Percentiles rank a stretch among this genome's conserved stretches.
Conservation (phyloP, 2,329 filamentous ascomycete species). For the Ophiostoma angusticollis region DNA sequence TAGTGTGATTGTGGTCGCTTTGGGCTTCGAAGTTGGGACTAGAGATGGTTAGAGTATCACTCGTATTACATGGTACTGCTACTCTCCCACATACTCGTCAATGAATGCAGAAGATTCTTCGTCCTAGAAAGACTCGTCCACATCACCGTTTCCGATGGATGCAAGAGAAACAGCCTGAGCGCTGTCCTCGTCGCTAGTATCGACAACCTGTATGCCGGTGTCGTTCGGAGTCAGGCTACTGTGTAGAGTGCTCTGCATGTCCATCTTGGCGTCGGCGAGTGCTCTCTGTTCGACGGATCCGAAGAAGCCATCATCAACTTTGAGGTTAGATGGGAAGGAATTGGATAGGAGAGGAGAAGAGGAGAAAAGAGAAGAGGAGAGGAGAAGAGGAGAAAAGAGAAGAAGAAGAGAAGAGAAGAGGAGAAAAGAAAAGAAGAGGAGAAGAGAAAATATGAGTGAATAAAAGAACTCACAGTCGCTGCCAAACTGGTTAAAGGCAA, state of each 20-base stretch:
- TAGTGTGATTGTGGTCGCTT: too few relatives aligned
- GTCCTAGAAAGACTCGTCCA: constrained; percentile 3
- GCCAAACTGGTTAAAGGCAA: not conserved
- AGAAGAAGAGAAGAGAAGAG: not conserved
- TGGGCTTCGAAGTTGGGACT: too few relatives aligned
- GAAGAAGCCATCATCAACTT: not conserved
- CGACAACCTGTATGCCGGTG: not conserved
- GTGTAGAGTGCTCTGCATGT: not conserved
- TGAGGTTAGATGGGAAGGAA: too few relatives aligned
- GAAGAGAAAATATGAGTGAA: not conserved
- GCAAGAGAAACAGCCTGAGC: not conserved
- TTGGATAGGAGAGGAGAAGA: not conserved
- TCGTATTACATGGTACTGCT: too few relatives aligned
- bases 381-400: not conserved
- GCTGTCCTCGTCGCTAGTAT: not conserved
- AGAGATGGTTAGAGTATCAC: not conserved
- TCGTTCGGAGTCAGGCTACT: not conserved
- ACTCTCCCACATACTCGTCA: constrained; percentile 2
- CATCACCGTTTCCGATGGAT: not conserved
- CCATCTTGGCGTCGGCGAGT: not conserved
- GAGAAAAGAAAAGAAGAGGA: not conserved
- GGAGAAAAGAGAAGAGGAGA: not conserved
- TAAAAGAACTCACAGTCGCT: not conserved
- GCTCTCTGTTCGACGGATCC: not conserved
- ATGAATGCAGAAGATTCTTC: constrained; percentile 2